Base-by-base conservation (phyloP, 768 basidiomycete genomes). In the Boletus rubroflammeus region DNA sequence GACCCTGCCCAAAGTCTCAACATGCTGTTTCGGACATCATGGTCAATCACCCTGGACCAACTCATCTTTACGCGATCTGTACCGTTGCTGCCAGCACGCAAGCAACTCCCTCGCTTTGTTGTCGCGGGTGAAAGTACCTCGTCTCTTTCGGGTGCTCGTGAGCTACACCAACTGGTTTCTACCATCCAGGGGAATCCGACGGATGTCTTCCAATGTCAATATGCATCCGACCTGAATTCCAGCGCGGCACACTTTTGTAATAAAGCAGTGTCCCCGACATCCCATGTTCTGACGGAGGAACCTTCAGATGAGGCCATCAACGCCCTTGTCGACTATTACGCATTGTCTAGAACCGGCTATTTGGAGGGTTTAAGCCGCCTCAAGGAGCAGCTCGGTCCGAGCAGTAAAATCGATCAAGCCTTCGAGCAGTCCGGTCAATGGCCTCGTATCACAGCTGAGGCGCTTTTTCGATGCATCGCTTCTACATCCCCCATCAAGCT, bases 401-500 rank as follows among this genome's bases (percentile, higher is more conserved):
- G 15, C 1, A 61, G 36, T 13, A 13, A 19, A 2, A 42, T 50
- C 1, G 67, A 72, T 40, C 28, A 36, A 1, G 49, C 61, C 3
- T 21, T 69, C 5, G 25, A 45, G 26, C 34, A 26, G n/a, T 57
- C 66, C 0, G 65, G 67, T 23, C 62, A 71, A 50, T 77, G 76
- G 76, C 77, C 77, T 5, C 66, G 69, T 9, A 45, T 73, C 6
- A 72, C 72, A 7, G 26, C 60, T 17, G 26, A 53, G 2, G 28
- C 35, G 0, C 63, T 78, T 9, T 59, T 76, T 11, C 45, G 51
- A 25, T 57, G 51, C 17, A 54, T 77, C 40, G 64, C 68, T 15
- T 64, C 64, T 13, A 53, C 58, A 3, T 63, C 65, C 5, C 28
- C 29, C 0, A 51, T 31, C 7, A 6, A 2, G 3, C 45, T 68